Evolutionary conservation across 768 basidiomycete species (phyloP), one percentile per base, ranked within the genome.

Genomic region (Trametes coccinea): DNA sequence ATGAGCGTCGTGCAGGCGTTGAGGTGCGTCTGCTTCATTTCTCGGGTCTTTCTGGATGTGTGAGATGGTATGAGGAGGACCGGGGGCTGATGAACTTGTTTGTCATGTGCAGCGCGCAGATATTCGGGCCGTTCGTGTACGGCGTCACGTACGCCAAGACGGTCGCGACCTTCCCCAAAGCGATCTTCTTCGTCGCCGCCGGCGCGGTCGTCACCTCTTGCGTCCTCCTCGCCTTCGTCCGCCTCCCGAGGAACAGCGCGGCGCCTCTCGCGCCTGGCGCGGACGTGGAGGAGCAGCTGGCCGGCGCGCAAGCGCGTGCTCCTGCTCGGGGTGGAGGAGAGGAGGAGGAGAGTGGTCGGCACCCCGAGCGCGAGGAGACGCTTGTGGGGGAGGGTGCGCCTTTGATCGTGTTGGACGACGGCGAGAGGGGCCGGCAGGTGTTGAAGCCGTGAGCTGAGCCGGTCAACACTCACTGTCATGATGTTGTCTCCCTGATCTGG

Each of bases 1-100:
- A 66, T 95, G 59, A 86, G 87, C 58, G 89, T 95, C 31, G 65
- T 93, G 3, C 84, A 89, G 62, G 85, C 89, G 5, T 69, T 93
- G 9, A 79, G 85, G 85, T 88, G 66, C 48, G 78, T 64, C 51
- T 13, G 33, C 16, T 17, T 40, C 30, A 3, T 52, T 31, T 31
- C 17, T 10, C 47, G 55, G 8, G 3, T 9, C 37, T 27, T 17
- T 29, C 22, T 22, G 22, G 22, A 22, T 22, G 22, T 22, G 22
- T 22, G 1, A 22, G 22, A 22, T 0, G 22, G 22, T 22, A 22
- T 22, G 1, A 22, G 22, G 22, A 22, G 22, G 22, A 22, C 22
- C 22, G 22, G 22, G 22, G 22, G 22, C 22, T 22, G 22, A 22
- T 22, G 22, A 22, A 22, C 1, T 1, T 0, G 22, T 22, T 22